A percentile compares a stretch with the other conserved stretches of the same genome.
Conservation (phyloP, 2,329 filamentous ascomycete genomes). For the Aspergillus pseudoviridinutans region DNA sequence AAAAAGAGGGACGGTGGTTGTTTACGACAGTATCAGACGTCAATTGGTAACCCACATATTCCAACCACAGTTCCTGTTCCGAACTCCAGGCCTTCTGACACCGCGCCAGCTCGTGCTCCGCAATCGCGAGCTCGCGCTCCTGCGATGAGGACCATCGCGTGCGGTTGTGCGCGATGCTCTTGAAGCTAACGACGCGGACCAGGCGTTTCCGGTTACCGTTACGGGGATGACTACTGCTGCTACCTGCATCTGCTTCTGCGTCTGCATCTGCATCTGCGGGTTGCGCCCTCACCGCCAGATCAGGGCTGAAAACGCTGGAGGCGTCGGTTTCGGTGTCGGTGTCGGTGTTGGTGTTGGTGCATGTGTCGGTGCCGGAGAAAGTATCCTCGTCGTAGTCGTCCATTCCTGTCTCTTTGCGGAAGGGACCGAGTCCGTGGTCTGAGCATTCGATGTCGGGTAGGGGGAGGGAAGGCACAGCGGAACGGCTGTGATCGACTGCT, state of each 20-base stretch:
- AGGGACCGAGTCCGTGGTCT: neutral
- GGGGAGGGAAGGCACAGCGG: neutral
- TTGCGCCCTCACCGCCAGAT: constrained; percentile 13
- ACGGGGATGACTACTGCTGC: constrained; percentile 4
- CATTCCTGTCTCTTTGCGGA: neutral
- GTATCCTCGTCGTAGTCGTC: constrained; percentile 1
- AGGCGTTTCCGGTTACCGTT: constrained; percentile 13
- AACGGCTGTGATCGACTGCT: neutral
- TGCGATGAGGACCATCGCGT: constrained; percentile 28
- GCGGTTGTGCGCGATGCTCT: constrained; percentile 24
- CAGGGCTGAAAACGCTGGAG: neutral
- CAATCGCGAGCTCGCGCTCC: constrained; percentile 25
- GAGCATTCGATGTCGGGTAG: neutral
- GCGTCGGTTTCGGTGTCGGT: neutral
- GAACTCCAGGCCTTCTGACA: constrained; percentile 37
- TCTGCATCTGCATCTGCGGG: too few relatives aligned
- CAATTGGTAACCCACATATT: constrained; percentile 24
- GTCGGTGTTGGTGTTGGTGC: constrained; percentile 2
- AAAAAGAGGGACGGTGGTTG: neutral
- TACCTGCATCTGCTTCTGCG: constrained; percentile 1
- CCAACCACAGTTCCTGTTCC: constrained; percentile 34
- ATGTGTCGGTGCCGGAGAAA: neutral
- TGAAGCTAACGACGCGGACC: constrained; percentile 27
- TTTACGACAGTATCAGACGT: neutral
- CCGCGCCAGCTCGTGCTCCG: constrained; percentile 24